Evolutionary conservation across 2,329 filamentous ascomycete genomes (phyloP), one percentile per base, ranked within the genome.

Genomic region (Rutstroemia sp.): DNA sequence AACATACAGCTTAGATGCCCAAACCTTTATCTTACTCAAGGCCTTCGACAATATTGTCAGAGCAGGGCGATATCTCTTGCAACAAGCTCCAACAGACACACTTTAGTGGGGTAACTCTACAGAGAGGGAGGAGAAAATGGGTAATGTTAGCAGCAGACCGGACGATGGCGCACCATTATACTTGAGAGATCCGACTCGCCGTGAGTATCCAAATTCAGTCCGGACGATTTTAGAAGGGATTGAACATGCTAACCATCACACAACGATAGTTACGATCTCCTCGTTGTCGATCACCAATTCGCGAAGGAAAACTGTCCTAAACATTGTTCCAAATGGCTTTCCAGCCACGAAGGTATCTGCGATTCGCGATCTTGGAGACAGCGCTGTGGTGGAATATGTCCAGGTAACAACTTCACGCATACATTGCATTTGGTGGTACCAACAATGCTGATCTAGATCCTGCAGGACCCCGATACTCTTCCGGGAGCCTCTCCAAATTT

Each of bases 111-210:
- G 66, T 67, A 67, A 59, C 27, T 27, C 42, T 30, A n/a, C 5
- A 50, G 40, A 34, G 51, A 54, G 42, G n/a, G 44, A 53, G 19
- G 19, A 65, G 75, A 81, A 74, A 72, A 99, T 99, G 94, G 94
- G 94, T 70, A 91, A 88, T 77, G 86, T 96, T 73, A 86, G 84
- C 72, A 96, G 92, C 78, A 88, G 85, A 73, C 84, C 86, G 68
- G 92, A 95, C 67, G 92, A 96, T 68, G 88, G 84, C 70, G 80
- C 83, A 65, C 75, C 83, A 67, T 77, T 97, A 71, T 95, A 88
- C 72, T 78, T 97, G 70, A 87, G 88, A 76, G 94, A 99, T 71
- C 94, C 96, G 78, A 89, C 83, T 71, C 85, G 91, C 80, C 84
- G 94, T 97, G 80, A 70, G 87, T 76, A 67, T 66, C 57, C 59